phyloP scores from a whole-genome alignment of 805 yeast species.

The Yarrowia sp. region DNA sequence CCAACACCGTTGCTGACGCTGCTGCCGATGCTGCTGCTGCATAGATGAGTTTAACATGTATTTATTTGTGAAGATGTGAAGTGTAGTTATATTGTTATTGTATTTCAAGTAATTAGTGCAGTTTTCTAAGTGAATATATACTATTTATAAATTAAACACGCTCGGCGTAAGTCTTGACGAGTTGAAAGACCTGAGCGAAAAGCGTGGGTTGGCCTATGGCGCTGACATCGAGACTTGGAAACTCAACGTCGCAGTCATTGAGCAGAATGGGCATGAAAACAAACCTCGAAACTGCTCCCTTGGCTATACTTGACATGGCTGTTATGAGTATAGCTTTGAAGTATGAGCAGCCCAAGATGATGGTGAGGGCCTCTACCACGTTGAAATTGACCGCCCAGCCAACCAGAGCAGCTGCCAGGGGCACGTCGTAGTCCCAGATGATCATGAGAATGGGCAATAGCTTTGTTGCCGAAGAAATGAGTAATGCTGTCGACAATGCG shows the following conservation, averaged over 20 bases:
- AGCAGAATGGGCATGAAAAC: constrained; percentile 35
- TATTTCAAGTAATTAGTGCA: not conserved
- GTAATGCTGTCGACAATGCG: constrained; percentile 67
- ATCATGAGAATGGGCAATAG: constrained; percentile 90
- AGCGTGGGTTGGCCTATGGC: constrained; percentile 39
- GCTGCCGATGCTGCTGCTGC: constrained; percentile 28
- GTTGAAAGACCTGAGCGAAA: constrained; percentile 20
- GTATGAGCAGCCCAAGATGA: constrained; percentile 53
- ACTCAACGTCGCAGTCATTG: constrained; percentile 25
- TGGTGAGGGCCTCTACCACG: constrained; percentile 67
- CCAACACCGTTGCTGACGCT: constrained; percentile 10
- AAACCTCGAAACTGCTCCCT: constrained; percentile 23
- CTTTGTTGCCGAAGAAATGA: constrained; percentile 80
- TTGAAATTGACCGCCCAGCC: constrained; percentile 66
- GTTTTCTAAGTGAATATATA: too few species aligned
- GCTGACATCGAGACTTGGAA: constrained; percentile 15
- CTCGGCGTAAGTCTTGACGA: constrained; percentile 23
- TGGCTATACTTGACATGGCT: constrained; percentile 12
- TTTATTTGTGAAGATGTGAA: not conserved
- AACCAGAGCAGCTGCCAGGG: constrained; percentile 66
- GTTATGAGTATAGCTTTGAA: constrained; percentile 48
- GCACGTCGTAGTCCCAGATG: constrained; percentile 95
- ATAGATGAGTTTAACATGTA: constrained; percentile 1
- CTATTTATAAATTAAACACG: constrained; percentile 13
- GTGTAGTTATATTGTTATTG: not conserved